phyloP scores from a whole-genome alignment of 805 yeast species.

The Jamesozyma gamospora region DNA sequence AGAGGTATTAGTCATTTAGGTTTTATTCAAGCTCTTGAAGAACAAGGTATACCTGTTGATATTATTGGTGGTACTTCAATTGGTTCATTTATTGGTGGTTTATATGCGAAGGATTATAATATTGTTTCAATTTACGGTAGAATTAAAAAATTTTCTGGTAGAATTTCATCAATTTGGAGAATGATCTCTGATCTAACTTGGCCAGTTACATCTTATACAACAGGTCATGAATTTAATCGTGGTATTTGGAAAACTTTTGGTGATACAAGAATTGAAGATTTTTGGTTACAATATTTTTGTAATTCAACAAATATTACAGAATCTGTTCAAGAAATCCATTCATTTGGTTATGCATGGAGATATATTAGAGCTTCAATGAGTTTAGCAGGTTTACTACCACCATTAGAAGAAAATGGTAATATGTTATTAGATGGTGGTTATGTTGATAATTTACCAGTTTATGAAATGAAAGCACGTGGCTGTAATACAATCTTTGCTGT shows the following conservation, averaged over 20 bases:
- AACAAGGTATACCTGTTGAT: conserved; percentile 87
- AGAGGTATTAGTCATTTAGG: conserved; percentile 91
- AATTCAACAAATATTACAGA: conserved; percentile 93
- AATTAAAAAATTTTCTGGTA: conserved; percentile 72
- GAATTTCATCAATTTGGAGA: conserved; percentile 82
- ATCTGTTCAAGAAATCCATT: conserved; percentile 89
- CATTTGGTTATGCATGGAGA: conserved; percentile 90
- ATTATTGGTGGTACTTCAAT: conserved; percentile 93
- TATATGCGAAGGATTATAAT: conserved; percentile 88
- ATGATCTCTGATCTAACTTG: conserved; percentile 75
- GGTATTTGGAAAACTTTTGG: conserved; percentile 98
- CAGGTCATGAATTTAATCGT: conserved; percentile 94
- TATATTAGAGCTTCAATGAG: conserved; percentile 95
- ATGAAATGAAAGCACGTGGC: conserved; percentile 84
- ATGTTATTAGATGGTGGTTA: conserved; percentile 96
- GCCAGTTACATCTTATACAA: conserved; percentile 88
- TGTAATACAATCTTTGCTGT: conserved; percentile 83
- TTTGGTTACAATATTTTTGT: conserved; percentile 82
- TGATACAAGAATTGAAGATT: conserved; percentile 85
- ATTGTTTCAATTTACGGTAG: conserved; percentile 85
- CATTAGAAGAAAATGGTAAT: conserved; percentile 74
- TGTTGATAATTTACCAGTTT: conserved; percentile 85
- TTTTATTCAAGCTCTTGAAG: conserved; percentile 81
- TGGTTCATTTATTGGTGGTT: conserved; percentile 91
- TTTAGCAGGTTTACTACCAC: conserved; percentile 83